Evolutionary conservation across 2,329 filamentous ascomycete genomes (phyloP).

Genomic region (Fusarium setosum): DNA sequence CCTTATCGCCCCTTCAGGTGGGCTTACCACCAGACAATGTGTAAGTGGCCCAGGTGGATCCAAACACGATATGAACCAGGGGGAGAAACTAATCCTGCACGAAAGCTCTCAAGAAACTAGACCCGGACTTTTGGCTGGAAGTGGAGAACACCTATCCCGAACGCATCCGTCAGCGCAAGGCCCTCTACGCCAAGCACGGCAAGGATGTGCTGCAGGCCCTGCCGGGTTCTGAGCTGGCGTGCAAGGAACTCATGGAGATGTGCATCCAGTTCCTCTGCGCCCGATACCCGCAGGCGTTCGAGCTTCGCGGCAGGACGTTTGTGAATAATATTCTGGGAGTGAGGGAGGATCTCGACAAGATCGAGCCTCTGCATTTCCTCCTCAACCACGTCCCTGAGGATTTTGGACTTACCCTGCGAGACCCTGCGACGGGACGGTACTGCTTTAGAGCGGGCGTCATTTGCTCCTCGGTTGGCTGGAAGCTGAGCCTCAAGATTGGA

Average conservation of each 20-base stretch:
- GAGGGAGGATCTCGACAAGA: conserved; percentile 68
- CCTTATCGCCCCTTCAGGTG: conserved; percentile 87
- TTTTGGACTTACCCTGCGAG: conserved; percentile 80
- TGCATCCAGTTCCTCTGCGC: conserved; percentile 81
- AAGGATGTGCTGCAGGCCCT: conserved; percentile 73
- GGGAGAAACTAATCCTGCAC: conserved; percentile 44
- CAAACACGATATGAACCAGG: too few species aligned
- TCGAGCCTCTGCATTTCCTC: conserved; percentile 75
- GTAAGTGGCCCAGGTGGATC: conserved; percentile 58
- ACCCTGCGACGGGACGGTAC: conserved; percentile 78
- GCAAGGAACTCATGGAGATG: conserved; percentile 92
- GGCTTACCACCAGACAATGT: conserved; percentile 92
- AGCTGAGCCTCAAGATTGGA: conserved; percentile 78
- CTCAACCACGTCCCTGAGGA: conserved; percentile 87
- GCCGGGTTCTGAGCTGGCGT: conserved; percentile 81
- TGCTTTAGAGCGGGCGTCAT: conserved; percentile 80
- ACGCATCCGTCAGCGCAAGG: conserved; percentile 76
- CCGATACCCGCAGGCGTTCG: conserved; percentile 82
- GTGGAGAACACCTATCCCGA: conserved; percentile 78
- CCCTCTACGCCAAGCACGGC: conserved; percentile 72
- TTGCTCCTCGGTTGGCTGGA: conserved; percentile 86
- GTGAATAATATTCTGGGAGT: conserved; percentile 76
- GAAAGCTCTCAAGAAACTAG: conserved; percentile 79
- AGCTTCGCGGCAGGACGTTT: conserved; percentile 68
- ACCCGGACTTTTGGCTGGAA: conserved; percentile 91